phyloP scores from a whole-genome alignment of 805 yeast genomes.

The Candida pseudoglaebosa region DNA sequence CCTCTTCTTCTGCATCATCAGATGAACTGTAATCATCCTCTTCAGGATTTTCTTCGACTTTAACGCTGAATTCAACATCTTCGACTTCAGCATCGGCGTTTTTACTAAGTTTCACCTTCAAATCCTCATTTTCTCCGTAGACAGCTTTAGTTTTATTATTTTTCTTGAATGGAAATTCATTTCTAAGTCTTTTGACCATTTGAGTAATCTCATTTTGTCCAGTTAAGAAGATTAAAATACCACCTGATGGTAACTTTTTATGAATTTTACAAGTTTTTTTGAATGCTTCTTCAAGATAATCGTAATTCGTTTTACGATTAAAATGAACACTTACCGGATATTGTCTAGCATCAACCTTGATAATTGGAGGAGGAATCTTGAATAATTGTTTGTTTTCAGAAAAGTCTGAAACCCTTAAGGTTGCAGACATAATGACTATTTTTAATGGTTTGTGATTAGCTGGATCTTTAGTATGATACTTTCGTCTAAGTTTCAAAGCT shows the following conservation, averaged over 20 bases:
- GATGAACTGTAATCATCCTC: conserved; percentile 46
- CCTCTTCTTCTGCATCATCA: conserved; percentile 53
- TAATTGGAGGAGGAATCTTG: conserved; percentile 72
- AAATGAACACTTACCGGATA: conserved; percentile 92
- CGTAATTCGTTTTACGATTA: conserved; percentile 69
- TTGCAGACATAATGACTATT: conserved; percentile 93
- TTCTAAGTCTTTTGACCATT: conserved; percentile 64
- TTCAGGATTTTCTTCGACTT: conserved; percentile 28
- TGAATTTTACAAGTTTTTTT: conserved; percentile 86
- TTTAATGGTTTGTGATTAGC: conserved; percentile 58
- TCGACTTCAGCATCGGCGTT: conserved; percentile 79
- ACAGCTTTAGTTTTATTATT: conserved; percentile 17
- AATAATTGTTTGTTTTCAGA: conserved; percentile 76
- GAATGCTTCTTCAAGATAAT: conserved; percentile 84
- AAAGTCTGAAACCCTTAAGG: conserved; percentile 88
- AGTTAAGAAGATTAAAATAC: conserved; percentile 84
- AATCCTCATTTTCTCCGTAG: conserved; percentile 26
- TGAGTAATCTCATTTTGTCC: conserved; percentile 90
- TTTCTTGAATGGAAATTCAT: conserved; percentile 58
- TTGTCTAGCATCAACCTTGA: conserved; percentile 89
- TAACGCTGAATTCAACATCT: conserved; percentile 72
- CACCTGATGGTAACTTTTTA: conserved; percentile 84
- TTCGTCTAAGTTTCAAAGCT: conserved; percentile 65
- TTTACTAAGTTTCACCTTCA: conserved; percentile 51
- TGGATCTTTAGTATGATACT: conserved; percentile 47